Percentiles rank a stretch among this genome's conserved stretches.
Evolutionary conservation across 1,139 yeast species (phyloP).

Genomic region (Diutina catenulata): DNA sequence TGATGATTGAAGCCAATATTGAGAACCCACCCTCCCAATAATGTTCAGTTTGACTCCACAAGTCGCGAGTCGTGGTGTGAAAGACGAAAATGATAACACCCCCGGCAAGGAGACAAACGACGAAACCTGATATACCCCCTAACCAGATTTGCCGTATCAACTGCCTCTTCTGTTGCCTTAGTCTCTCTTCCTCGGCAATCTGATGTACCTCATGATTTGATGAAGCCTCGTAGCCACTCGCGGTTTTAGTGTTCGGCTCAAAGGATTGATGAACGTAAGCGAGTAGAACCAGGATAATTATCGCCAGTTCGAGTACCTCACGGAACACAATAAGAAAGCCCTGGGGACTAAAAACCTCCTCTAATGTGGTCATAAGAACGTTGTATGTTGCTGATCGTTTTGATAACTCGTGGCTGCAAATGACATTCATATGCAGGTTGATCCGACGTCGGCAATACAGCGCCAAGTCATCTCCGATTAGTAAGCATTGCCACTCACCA

Average conservation of each 20-base stretch:
- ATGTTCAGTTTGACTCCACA: constrained; percentile 34
- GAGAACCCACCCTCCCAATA: constrained; percentile 38
- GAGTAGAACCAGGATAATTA: background rate
- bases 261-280: background rate
- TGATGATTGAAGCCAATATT: constrained; percentile 30
- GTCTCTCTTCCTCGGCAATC: background rate
- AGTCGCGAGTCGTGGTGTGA: constrained; percentile 26
- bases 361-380: background rate
- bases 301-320: background rate
- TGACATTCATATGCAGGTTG: too few species aligned
- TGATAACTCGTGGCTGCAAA: too few species aligned
- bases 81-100: constrained; percentile 24
- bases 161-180: background rate
- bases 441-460: too few species aligned
- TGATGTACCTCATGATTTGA: background rate
- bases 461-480: too few species aligned
- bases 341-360: background rate
- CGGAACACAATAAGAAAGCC: background rate
- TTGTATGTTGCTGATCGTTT: too few species aligned
- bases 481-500: too few species aligned
- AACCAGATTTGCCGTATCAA: constrained; percentile 29
- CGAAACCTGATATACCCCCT: constrained; percentile 30
- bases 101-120: constrained; percentile 27
- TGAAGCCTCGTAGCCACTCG: too few species aligned
- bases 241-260: background rate